Percentiles rank a stretch among this genome's conserved stretches.
Evolutionary conservation across 352 stramenopile genomes (phyloP).

Genomic region (Peronosclerospora sorghi): DNA sequence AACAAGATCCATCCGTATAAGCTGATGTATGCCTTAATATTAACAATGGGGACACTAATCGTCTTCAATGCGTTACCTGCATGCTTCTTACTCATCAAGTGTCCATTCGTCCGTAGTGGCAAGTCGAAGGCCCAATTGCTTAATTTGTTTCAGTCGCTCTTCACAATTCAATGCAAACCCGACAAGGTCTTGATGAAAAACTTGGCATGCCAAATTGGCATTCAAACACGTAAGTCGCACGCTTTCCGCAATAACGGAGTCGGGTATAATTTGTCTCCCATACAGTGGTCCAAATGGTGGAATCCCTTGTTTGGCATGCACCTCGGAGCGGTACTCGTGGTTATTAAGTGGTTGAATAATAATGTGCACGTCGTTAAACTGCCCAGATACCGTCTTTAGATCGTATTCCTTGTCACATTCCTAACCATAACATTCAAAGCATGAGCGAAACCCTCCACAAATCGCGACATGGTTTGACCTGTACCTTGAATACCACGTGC

Average conservation of each 20-base stretch:
- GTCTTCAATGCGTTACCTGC: no score
- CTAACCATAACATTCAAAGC: constrained; percentile 8
- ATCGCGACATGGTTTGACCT: no score
- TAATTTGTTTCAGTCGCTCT: constrained; percentile 82
- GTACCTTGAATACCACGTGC: constrained; percentile 75
- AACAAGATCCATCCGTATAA: no score
- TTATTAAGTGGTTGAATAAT: constrained; percentile 77
- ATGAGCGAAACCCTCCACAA: background rate
- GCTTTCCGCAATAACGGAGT: constrained; percentile 43
- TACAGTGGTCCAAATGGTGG: constrained; percentile 63
- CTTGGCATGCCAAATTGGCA: constrained; percentile 73
- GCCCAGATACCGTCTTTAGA: constrained; percentile 56
- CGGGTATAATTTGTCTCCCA: constrained; percentile 62
- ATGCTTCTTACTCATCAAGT: constrained; percentile 13
- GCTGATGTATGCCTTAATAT: no score
- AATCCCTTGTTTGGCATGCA: constrained; percentile 63
- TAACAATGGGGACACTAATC: no score
- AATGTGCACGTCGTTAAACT: constrained; percentile 85
- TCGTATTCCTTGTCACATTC: constrained; percentile 76
- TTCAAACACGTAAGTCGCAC: constrained; percentile 74
- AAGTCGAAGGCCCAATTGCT: constrained; percentile 59
- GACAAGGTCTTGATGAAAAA: constrained; percentile 74
- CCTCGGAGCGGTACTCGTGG: constrained; percentile 55
- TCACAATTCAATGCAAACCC: constrained; percentile 73
- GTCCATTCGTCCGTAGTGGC: constrained; percentile 45